A percentile compares a stretch with the other conserved stretches of the same genome.
Evolutionary conservation across 2,329 filamentous ascomycete genomes (phyloP).

Genomic region (Pseudocercospora crystallina): DNA sequence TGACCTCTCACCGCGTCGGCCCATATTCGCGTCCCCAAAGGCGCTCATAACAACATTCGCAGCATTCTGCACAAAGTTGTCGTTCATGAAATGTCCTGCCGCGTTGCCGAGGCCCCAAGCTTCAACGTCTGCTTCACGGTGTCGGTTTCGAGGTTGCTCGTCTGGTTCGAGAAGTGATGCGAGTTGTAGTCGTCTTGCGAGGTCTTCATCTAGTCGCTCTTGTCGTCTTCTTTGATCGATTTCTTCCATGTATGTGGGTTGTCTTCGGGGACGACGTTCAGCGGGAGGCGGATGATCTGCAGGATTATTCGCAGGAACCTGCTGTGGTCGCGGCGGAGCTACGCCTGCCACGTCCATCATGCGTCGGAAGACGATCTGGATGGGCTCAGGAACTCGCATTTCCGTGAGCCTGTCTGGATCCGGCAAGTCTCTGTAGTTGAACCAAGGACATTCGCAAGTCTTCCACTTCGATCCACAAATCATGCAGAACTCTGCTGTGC

Average conservation of each 20-base stretch:
- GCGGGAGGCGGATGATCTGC: conserved; percentile 6
- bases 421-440: conserved; percentile 56
- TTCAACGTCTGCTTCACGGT: conserved; percentile 37
- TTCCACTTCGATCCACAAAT: conserved; percentile 81
- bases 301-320: background rate
- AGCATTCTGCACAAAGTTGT: conserved; percentile 51
- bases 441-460: conserved; percentile 78
- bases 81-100: conserved; percentile 60
- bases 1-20: conserved; percentile 32
- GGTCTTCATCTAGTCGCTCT: conserved; percentile 48
- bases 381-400: conserved; percentile 50
- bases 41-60: conserved; percentile 34
- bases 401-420: conserved; percentile 58
- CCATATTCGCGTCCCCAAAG: conserved; percentile 34
- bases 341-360: conserved; percentile 26
- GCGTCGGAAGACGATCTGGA: conserved; percentile 39
- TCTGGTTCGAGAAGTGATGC: conserved; percentile 38
- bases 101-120: conserved; percentile 50
- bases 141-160: conserved; percentile 21
- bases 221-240: conserved; percentile 42
- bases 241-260: conserved; percentile 38
- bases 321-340: conserved; percentile 5
- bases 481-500: conserved; percentile 84
- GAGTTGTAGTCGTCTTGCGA: conserved; percentile 54
- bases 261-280: conserved; percentile 4